phyloP scores from a whole-genome alignment of 2,329 filamentous ascomycete species.

The Monosporascus sp. region DNA sequence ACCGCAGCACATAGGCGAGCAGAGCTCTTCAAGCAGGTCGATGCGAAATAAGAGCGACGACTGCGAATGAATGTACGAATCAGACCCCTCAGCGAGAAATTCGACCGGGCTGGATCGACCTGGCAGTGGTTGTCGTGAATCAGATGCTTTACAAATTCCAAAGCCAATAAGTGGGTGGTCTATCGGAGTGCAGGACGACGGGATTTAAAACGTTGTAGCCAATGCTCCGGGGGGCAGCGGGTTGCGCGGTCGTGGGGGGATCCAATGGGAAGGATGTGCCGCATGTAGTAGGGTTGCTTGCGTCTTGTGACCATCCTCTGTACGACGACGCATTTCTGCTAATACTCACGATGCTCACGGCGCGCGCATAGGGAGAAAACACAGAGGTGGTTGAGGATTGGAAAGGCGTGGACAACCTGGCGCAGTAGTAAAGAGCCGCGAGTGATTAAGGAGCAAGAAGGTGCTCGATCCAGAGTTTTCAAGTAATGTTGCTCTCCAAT shows the following conservation, averaged over 20 bases:
- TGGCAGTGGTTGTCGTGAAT: too few species aligned
- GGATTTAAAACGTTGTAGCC: background rate
- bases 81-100: too few species aligned
- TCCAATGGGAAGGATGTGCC: background rate
- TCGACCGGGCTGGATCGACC: too few species aligned
- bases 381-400: background rate
- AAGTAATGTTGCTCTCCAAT: background rate
- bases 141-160: too few species aligned
- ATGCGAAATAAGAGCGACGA: too few species aligned
- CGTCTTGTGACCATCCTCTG: background rate
- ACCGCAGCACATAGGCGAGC: too few species aligned
- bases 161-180: too few species aligned
- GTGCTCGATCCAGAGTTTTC: background rate
- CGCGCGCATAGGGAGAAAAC: background rate
- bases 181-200: too few species aligned
- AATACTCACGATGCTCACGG: background rate
- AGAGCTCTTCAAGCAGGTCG: too few species aligned
- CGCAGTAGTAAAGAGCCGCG: background rate
- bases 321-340: background rate
- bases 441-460: background rate
- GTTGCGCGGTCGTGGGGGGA: background rate
- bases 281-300: background rate
- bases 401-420: background rate
- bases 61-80: too few species aligned
- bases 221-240: background rate